Percentiles rank a stretch among this genome's conserved stretches.
These are phyloP conservation scores for Teratosphaeria pseudoeucalypti DNA, from an alignment of 2,329 filamentous ascomycete species.

Conservation along the genomic window DNA sequence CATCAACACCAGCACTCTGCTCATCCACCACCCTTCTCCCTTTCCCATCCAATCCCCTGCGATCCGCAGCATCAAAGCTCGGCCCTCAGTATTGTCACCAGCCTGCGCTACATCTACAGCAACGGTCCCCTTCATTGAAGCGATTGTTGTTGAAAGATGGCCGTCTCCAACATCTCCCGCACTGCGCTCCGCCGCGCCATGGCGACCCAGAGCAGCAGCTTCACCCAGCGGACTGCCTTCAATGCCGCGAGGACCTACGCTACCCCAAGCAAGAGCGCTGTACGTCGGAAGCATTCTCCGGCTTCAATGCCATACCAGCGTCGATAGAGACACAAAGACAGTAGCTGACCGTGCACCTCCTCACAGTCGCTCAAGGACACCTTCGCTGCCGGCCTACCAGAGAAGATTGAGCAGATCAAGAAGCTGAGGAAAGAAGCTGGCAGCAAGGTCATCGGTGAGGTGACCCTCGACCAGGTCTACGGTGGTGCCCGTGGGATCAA, in stretches of 20 bases:
- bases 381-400: slow-evolving; percentile 89
- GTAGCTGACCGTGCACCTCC: slow-evolving; percentile 12
- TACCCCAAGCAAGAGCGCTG: slow-evolving; percentile 82
- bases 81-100: not conserved
- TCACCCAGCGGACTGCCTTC: slow-evolving; percentile 51
- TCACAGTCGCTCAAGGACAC: slow-evolving; percentile 89
- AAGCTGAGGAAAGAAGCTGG: slow-evolving; percentile 94
- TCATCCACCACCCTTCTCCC: slow-evolving; percentile 4
- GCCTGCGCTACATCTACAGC: not conserved
- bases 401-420: slow-evolving; percentile 99
- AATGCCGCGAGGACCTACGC: slow-evolving; percentile 82
- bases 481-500: slow-evolving; percentile 99
- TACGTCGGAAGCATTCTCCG: slow-evolving; percentile 32
- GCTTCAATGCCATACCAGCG: slow-evolving; percentile 19
- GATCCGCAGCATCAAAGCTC: not conserved
- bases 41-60: not conserved
- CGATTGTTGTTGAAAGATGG: slow-evolving; percentile 21
- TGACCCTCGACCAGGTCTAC: slow-evolving; percentile 98
- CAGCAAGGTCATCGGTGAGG: slow-evolving; percentile 90
- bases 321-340: not conserved
- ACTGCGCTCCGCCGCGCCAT: slow-evolving; percentile 71
- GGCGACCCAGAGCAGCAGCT: slow-evolving; percentile 54
- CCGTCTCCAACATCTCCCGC: slow-evolving; percentile 36
- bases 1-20: not conserved
- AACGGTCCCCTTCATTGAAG: slow-evolving; percentile 5